These are phyloP conservation scores for Aureobasidium lini DNA, from an alignment of 2,329 filamentous ascomycete genomes.

Conservation along the genomic window DNA sequence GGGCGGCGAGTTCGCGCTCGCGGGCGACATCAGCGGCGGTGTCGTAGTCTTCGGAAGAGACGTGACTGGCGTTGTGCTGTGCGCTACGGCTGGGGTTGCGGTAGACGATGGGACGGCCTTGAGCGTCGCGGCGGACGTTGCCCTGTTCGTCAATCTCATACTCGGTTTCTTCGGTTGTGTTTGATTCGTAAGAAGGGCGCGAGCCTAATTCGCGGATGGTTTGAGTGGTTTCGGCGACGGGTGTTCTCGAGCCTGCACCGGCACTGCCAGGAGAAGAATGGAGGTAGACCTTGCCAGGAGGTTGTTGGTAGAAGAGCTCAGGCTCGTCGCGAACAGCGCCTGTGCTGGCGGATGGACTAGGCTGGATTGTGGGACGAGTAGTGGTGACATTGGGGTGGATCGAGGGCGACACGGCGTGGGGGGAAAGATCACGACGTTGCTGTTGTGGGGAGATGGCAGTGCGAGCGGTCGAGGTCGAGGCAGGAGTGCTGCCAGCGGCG, in stretches of 20 bases:
- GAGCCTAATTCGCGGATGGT: conserved; percentile 30
- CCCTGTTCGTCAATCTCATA: conserved; percentile 58
- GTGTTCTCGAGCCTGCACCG: not conserved
- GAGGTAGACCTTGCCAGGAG: conserved; percentile 27
- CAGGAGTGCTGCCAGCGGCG: conserved; percentile 18
- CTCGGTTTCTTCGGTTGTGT: conserved; percentile 61
- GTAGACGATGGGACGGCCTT: conserved; percentile 53
- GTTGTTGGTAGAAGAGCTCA: conserved; percentile 41
- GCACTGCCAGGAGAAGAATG: conserved; percentile 21
- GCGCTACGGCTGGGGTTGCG: conserved; percentile 22
- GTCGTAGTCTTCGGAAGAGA: conserved; percentile 49
- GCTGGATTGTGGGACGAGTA: not conserved
- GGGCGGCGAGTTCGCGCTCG: conserved; percentile 40
- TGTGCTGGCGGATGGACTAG: not conserved
- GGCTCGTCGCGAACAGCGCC: conserved; percentile 1
- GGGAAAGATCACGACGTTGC: conserved; percentile 3
- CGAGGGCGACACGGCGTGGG: not conserved
- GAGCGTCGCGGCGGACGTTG: conserved; percentile 53
- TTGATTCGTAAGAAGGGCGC: conserved; percentile 38
- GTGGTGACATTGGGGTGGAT: not conserved
- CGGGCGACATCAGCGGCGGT: conserved; percentile 43
- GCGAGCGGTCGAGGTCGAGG: conserved; percentile 16
- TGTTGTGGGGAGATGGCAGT: conserved; percentile 21
- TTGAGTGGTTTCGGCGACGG: conserved; percentile 7
- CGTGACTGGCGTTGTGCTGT: conserved; percentile 18